Conservation (phyloP, 352 stramenopile genomes). For the Pilasporangium apinafurcum region DNA sequence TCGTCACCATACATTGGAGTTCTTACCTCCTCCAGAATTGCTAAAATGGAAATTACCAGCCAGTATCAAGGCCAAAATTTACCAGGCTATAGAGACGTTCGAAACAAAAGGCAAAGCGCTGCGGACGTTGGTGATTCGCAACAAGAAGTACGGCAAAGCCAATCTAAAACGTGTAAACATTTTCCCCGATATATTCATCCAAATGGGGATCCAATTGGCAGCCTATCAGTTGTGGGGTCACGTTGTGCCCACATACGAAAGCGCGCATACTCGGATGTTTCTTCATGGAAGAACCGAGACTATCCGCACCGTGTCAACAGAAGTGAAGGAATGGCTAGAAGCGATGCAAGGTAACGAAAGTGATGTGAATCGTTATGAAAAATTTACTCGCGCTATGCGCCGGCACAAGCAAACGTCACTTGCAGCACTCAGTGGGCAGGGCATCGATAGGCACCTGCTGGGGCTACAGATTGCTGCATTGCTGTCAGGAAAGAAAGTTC, state of each 20-base stretch:
- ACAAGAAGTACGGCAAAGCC: constrained; percentile 76
- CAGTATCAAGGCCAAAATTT: constrained; percentile 27
- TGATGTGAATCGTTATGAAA: constrained; percentile 26
- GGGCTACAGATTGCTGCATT: constrained; percentile 86
- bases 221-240: constrained; percentile 86
- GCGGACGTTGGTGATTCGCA: constrained; percentile 75
- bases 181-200: constrained; percentile 92
- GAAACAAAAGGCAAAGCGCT: constrained; percentile 60
- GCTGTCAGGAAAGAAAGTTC: constrained; percentile 51
- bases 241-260: constrained; percentile 92
- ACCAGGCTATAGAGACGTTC: constrained; percentile 51
- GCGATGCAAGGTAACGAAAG: constrained; percentile 33
- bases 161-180: constrained; percentile 73
- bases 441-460: constrained; percentile 91
- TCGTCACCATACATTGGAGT: constrained; percentile 37
- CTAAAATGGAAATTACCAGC: constrained; percentile 46
- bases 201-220: constrained; percentile 92
- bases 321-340: constrained; percentile 79
- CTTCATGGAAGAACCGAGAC: constrained; percentile 90
- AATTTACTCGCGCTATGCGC: constrained; percentile 71
- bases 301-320: constrained; percentile 67
- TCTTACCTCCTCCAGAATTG: constrained; percentile 50
- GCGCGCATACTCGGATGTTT: constrained; percentile 91
- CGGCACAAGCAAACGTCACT: constrained; percentile 87
- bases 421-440: constrained; percentile 52